Base-by-base conservation (phyloP, 257 asterid genomes). In the Penstemon barbatus region DNA sequence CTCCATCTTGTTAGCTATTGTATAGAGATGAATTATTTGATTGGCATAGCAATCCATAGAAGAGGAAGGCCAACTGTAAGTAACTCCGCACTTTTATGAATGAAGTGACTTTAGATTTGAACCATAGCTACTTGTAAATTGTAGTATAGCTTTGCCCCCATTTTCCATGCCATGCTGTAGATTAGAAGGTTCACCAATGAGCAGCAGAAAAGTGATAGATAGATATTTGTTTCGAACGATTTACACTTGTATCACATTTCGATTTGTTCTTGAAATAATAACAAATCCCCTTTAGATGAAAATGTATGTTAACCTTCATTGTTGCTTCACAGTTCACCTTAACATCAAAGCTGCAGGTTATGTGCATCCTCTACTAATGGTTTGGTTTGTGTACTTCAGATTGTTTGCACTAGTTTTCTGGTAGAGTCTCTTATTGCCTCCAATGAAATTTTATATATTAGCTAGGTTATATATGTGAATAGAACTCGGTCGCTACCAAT, bases 1-100 rank as follows among this genome's bases (percentile, higher is more conserved):
- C 96, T 0, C 94, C 92, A 0, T 77, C 93, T 8, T 87, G 91
- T 72, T 91, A 88, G 89, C 77, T 52, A 76, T 44, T 7, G 12
- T 59, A 52, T 18, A 10, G 48, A 50, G 56, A 46, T 63, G 74
- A 43, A 56, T 13, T 43, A 44, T 59, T 61, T 79, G 68, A 55
- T 78, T 57, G 68, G 72, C 70, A 65, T 57, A 65, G 65, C 61
- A n/a, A 60, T 38, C 51, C 72, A 40, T 69, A 72, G 80, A 69
- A 65, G 25, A 66, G 72, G 72, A 55, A 48, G 51, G 75, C 80
- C 74, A 63, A 37, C 40, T 66, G 74, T 71, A 74, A 74, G 53
- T 12, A 78, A 72, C 71, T 63, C 77, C 66, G 76, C 72, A 51
- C 61, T 57, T 72, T 13, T 54, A 41, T 15, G 43, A 77, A 61